Evolutionary conservation across 2,329 filamentous ascomycete species (phyloP), one percentile per base, ranked within the genome.

Genomic region (Capronia coronata): DNA sequence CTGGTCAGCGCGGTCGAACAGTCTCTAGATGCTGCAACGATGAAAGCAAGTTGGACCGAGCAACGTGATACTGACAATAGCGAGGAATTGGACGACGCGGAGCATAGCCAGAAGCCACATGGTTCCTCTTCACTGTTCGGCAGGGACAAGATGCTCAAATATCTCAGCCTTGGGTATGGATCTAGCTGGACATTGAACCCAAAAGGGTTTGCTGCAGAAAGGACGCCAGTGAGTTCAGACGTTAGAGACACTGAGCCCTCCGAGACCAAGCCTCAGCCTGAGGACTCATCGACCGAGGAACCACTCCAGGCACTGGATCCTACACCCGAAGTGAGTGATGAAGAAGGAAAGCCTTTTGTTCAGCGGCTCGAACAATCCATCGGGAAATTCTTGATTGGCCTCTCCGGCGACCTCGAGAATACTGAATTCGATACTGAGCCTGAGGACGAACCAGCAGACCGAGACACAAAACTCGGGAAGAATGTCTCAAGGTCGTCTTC

Each of bases 161-260:
- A 74, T 55, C 62, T 75, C 25, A 75, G 71, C 18, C 61, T 75
- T 18, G 73, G 73, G 7, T 75, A 75, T 61, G 71, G 72, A 13
- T 71, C 72, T 2, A 62, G 67, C 14, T 75, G 72, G 73, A 66
- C 68, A 14, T 62, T 70, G 43, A 65, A 68, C 22, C 62, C 65
- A 10, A 66, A 61, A 42, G 60, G 58, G 9, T 54, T 57, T 27
- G 23, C 34, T 21, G 23, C 29, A 14, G 49, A 44, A 16, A 45
- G 46, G 21, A 21, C 42, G n/a, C 19, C 39, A 7, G 25, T 14
- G 21, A 38, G 8, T 19, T 13, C 34, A 14, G 22, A 23, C 29
- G 25, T 41, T 11, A 13, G 37, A 44, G 39, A 42, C 8, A 3
- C 29, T 9, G 25, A 51, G 25, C 25, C 16, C 6, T 21, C n/a